Conservation (phyloP, 345 rosid genomes). For the Excoecaria cochinchinensis region DNA sequence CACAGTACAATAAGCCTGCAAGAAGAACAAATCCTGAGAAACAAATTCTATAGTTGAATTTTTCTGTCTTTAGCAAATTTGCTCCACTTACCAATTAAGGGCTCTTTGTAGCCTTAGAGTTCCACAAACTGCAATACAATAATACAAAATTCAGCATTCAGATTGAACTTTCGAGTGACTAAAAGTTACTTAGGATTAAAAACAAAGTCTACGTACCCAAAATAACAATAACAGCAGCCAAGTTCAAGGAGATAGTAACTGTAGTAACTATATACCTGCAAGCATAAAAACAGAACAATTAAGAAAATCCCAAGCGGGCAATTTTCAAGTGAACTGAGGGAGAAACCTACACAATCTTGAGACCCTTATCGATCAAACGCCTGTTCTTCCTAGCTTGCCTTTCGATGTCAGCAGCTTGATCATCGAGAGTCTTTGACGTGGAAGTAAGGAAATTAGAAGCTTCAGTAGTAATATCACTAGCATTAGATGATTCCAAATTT, state of each 20-base stretch:
- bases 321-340: background rate
- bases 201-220: constrained; percentile 42
- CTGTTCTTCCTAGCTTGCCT: constrained; percentile 53
- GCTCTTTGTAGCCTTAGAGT: constrained; percentile 37
- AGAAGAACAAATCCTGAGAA: background rate
- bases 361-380: constrained; percentile 46
- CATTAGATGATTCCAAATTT: constrained; percentile 31
- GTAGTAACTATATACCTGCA: constrained; percentile 53
- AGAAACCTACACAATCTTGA: constrained; percentile 47
- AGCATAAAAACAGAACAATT: background rate
- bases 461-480: constrained; percentile 2
- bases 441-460: constrained; percentile 43
- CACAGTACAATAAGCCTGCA: constrained; percentile 53
- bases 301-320: constrained; percentile 1
- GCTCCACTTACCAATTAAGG: constrained; percentile 41
- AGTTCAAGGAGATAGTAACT: constrained; percentile 44
- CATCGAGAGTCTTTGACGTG: constrained; percentile 43
- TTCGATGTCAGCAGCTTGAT: constrained; percentile 40
- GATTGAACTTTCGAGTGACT: background rate
- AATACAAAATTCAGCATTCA: constrained; percentile 1
- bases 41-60: background rate
- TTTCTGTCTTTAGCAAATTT: background rate
- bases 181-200: background rate
- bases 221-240: constrained; percentile 43
- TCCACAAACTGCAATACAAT: constrained; percentile 48